A percentile compares a stretch with the other conserved stretches of the same genome.
These are phyloP conservation scores for Calonectria montana DNA, from an alignment of 2,329 filamentous ascomycete genomes.

Conservation along the genomic window DNA sequence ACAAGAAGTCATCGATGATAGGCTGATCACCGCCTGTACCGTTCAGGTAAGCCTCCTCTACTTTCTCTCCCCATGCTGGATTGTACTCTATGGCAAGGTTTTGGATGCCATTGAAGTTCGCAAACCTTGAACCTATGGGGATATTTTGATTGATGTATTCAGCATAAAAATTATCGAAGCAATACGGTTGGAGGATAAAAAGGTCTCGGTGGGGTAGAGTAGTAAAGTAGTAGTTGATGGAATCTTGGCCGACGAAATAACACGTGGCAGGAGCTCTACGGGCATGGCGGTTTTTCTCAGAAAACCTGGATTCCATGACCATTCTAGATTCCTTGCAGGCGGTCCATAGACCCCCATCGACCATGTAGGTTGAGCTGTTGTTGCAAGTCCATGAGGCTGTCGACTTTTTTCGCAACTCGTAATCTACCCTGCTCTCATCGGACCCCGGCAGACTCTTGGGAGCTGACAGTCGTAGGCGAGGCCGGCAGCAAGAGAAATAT, in stretches of 20 bases:
- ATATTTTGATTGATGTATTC: neutral
- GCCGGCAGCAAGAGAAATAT: neutral
- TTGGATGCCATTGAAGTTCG: neutral
- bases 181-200: slow-evolving; percentile 13
- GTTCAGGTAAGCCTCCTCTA: neutral
- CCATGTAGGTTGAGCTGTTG: slow-evolving; percentile 15
- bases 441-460: neutral
- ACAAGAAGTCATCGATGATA: neutral
- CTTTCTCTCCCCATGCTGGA: slow-evolving; percentile 6
- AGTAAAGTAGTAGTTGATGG: neutral
- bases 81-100: slow-evolving; percentile 23
- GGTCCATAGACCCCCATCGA: slow-evolving; percentile 25
- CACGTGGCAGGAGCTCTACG: neutral
- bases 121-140: neutral
- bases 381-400: neutral
- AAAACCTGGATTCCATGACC: slow-evolving; percentile 10
- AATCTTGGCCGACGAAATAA: neutral
- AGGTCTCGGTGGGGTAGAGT: slow-evolving; percentile 16
- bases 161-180: neutral
- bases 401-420: neutral
- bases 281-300: neutral
- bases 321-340: slow-evolving; percentile 19
- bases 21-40: neutral
- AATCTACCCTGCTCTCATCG: neutral
- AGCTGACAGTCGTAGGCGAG: neutral